These are phyloP conservation scores for Adansonia madagascariensis DNA, from an alignment of 441 rosid genomes.

Conservation along the genomic window DNA sequence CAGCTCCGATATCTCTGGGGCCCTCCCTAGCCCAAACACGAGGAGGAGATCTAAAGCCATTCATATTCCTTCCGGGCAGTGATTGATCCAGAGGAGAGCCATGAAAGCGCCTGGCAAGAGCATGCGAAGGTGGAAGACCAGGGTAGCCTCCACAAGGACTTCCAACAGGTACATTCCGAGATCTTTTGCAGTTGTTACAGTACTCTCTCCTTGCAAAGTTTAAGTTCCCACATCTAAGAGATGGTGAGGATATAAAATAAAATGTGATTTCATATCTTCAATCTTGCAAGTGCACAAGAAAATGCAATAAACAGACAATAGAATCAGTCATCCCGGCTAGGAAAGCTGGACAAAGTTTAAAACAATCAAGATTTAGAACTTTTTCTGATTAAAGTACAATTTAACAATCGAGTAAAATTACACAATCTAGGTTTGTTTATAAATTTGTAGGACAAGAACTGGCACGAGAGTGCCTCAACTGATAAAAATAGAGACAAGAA, in stretches of 20 bases:
- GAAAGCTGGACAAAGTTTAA: neutral
- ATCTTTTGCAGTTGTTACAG: constrained; percentile 13
- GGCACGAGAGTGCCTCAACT: neutral
- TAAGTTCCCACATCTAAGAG: neutral
- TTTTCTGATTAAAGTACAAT: neutral
- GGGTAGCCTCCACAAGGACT: constrained; percentile 19
- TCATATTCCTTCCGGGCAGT: constrained; percentile 37
- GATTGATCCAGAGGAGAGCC: neutral
- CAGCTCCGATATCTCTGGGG: constrained; percentile 16
- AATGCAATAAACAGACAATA: neutral
- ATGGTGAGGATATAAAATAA: neutral
- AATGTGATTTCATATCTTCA: neutral
- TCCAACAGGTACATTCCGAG: neutral
- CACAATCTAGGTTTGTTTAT: neutral
- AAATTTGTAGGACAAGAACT: neutral
- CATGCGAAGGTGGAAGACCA: constrained; percentile 12
- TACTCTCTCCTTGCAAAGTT: constrained; percentile 17
- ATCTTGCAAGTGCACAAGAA: neutral
- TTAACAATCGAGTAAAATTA: neutral
- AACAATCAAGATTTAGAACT: neutral
- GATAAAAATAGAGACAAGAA: neutral
- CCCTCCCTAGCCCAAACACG: constrained; percentile 19
- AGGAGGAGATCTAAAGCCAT: constrained; percentile 33
- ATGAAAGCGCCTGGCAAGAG: neutral
- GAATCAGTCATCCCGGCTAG: neutral